Conservation (phyloP, 1,139 yeast species). For the Ashbya aceris region DNA sequence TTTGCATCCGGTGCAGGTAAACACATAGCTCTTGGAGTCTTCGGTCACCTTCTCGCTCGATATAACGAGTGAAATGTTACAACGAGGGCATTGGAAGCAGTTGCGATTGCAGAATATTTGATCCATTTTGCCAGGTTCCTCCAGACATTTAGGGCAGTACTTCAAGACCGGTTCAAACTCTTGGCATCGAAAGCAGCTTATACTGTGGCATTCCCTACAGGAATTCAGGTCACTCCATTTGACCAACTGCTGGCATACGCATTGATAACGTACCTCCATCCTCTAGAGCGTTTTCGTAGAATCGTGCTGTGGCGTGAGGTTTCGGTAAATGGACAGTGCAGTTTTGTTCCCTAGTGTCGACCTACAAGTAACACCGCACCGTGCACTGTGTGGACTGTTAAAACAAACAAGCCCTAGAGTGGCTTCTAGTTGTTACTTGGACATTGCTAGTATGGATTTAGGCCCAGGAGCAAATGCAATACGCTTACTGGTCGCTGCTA, state of each 20-base stretch:
- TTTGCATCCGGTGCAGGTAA: constrained; percentile 9
- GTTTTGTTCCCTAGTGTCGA: too few relatives aligned
- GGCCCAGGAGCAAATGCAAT: too few relatives aligned
- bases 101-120: constrained; percentile 7
- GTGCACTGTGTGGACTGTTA: too few relatives aligned
- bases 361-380: too few relatives aligned
- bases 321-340: too few relatives aligned
- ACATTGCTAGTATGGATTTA: too few relatives aligned
- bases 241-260: constrained; percentile 2
- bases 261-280: constrained; percentile 3
- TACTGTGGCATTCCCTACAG: constrained; percentile 7
- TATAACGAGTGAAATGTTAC: constrained; percentile 5
- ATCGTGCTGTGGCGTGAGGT: too few relatives aligned
- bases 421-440: too few relatives aligned
- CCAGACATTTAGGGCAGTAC: constrained; percentile 10
- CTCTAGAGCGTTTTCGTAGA: too few relatives aligned
- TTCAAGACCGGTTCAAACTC: constrained; percentile 8
- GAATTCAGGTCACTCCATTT: constrained; percentile 5
- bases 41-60: constrained; percentile 2
- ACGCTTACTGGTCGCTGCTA: too few relatives aligned
- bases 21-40: constrained; percentile 1
- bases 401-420: too few relatives aligned
- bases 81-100: constrained; percentile 11
- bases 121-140: constrained; percentile 3
- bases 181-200: constrained; percentile 10